phyloP scores from a whole-genome alignment of 2,329 filamentous ascomycete species.

The Pyrenophora tritici-repentis region DNA sequence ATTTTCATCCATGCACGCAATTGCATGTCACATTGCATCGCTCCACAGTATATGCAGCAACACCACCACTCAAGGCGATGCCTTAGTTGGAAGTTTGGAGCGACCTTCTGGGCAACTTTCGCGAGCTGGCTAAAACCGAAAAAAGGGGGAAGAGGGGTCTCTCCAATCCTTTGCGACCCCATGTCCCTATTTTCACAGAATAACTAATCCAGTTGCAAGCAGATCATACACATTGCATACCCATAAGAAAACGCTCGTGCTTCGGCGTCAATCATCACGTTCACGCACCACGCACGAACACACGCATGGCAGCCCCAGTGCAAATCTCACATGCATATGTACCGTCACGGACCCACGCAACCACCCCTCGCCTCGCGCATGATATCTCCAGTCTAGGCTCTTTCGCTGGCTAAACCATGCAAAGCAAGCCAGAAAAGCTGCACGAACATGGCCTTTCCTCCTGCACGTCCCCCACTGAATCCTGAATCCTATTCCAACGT shows the following conservation, averaged over 20 bases:
- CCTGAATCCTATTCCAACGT: no score
- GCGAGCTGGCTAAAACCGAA: no score
- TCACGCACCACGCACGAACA: background rate
- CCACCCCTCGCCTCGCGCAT: conserved; percentile 3
- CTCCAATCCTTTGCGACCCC: no score
- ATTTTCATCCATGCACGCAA: conserved; percentile 10
- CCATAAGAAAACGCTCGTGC: background rate
- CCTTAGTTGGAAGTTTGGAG: no score
- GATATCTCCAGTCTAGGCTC: conserved; percentile 7
- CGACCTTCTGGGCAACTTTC: no score
- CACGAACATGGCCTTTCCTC: background rate
- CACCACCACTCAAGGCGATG: background rate
- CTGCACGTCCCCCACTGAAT: no score
- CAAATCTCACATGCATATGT: background rate
- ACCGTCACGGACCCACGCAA: background rate
- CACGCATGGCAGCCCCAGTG: conserved; percentile 4
- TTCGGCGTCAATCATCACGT: background rate
- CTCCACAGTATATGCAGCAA: conserved; percentile 7
- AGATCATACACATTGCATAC: no score
- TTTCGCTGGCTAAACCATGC: background rate
- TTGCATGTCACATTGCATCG: conserved; percentile 18
- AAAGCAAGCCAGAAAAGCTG: background rate
- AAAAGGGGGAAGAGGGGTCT: no score
- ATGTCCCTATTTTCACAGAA: no score
- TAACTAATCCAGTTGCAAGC: no score